These are phyloP conservation scores for Daldinia grandis DNA, from an alignment of 495 filamentous ascomycete genomes.

Conservation along the genomic window DNA sequence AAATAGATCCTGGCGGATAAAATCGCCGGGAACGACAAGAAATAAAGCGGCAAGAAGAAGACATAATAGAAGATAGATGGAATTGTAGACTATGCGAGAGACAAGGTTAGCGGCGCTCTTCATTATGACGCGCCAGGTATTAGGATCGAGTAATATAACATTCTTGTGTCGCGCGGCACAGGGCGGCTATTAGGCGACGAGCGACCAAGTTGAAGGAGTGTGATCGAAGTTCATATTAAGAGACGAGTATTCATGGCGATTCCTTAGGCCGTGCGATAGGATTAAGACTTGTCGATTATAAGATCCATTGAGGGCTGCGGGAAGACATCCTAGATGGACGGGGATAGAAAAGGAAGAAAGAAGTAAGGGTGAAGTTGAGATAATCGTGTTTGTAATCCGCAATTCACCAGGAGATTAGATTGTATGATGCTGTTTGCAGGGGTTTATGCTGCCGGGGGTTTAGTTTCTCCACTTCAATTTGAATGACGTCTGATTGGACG, in stretches of 20 bases:
- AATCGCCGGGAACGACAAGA: constrained; percentile 82
- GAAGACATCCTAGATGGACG: constrained; percentile 7
- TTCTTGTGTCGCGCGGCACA: constrained; percentile 19
- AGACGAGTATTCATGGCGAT: constrained; percentile 17
- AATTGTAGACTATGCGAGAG: constrained; percentile 83
- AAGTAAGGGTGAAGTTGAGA: constrained; percentile 24
- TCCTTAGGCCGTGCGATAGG: neutral
- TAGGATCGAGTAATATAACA: constrained; percentile 15
- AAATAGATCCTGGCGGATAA: constrained; percentile 78
- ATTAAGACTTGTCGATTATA: constrained; percentile 12
- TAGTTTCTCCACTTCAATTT: neutral
- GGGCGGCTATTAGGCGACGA: constrained; percentile 27
- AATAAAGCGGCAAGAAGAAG: constrained; percentile 75
- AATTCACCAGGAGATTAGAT: constrained; percentile 19
- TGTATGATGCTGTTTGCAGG: constrained; percentile 19
- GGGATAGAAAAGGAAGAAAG: constrained; percentile 2
- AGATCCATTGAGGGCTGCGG: constrained; percentile 20
- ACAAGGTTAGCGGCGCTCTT: constrained; percentile 49
- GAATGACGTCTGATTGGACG: constrained; percentile 6
- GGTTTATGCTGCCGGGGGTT: constrained; percentile 2
- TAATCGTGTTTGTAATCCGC: constrained; percentile 4
- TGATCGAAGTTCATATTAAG: constrained; percentile 37
- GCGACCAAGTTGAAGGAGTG: constrained; percentile 17
- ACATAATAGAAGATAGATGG: constrained; percentile 79
- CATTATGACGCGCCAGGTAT: constrained; percentile 40